Conservation (phyloP, 2,329 filamentous ascomycete species). For the Botrytis hyacinthi region DNA sequence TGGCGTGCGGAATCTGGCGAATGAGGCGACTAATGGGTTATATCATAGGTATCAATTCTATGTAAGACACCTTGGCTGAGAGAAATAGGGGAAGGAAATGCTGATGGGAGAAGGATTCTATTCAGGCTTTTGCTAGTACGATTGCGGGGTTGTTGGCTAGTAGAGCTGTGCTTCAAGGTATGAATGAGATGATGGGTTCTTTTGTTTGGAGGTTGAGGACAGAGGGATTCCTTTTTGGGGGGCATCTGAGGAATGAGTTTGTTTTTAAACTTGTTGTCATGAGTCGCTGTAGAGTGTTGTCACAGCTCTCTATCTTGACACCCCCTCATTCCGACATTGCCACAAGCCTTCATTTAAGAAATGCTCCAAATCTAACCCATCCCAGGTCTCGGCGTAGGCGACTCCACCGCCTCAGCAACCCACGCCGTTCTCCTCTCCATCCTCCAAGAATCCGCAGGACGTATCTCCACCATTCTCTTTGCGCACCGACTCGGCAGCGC, state of each 20-base stretch:
- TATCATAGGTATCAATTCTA: constrained; percentile 62
- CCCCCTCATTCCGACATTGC: not conserved
- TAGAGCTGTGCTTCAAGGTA: constrained; percentile 65
- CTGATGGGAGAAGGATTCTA: constrained; percentile 48
- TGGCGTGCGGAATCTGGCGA: not conserved
- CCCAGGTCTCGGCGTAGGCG: constrained; percentile 64
- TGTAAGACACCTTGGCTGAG: constrained; percentile 43
- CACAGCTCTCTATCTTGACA: not conserved
- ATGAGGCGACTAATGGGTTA: constrained; percentile 8
- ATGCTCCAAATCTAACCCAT: not conserved
- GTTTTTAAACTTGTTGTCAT: too few relatives aligned
- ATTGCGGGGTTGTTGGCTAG: constrained; percentile 64
- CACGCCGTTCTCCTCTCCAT: constrained; percentile 64
- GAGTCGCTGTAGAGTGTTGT: not conserved
- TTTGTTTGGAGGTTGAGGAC: too few relatives aligned
- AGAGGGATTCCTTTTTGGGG: not conserved
- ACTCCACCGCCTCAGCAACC: constrained; percentile 63
- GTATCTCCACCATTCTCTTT: constrained; percentile 68
- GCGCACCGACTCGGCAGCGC: constrained; percentile 65
- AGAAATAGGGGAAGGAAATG: not conserved
- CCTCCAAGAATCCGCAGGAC: constrained; percentile 62
- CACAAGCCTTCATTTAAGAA: not conserved
- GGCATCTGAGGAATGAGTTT: not conserved
- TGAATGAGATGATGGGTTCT: constrained; percentile 22
- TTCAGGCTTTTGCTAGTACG: constrained; percentile 64